phyloP scores from a whole-genome alignment of 306 rosid genomes.

The Lupinus albus region DNA sequence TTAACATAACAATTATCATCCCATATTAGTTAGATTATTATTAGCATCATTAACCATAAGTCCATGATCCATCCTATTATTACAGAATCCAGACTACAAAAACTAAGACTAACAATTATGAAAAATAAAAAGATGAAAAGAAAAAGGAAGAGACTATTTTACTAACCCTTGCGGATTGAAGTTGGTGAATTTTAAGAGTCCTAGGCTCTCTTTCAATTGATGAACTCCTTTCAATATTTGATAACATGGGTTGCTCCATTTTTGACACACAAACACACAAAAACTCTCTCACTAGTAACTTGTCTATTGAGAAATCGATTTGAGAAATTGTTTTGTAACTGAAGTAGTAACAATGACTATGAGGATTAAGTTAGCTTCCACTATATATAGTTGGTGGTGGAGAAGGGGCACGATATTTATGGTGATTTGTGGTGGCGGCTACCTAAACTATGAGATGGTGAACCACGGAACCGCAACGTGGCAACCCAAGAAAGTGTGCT shows the following conservation, averaged over 20 bases:
- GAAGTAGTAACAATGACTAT: no score
- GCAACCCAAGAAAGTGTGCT: not conserved
- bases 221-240: constrained; percentile 54
- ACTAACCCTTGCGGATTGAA: constrained; percentile 67
- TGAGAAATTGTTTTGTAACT: not conserved
- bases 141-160: not conserved
- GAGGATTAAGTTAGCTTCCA: not conserved
- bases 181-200: constrained; percentile 59
- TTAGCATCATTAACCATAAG: no score
- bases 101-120: no score
- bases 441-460: not conserved
- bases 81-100: no score
- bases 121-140: not conserved
- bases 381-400: constrained; percentile 6
- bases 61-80: no score
- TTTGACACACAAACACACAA: not conserved
- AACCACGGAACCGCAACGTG: constrained; percentile 44
- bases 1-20: not conserved
- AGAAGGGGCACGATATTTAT: not conserved
- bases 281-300: not conserved
- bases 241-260: constrained; percentile 43
- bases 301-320: not conserved
- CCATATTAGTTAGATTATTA: not conserved
- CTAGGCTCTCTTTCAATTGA: constrained; percentile 86
- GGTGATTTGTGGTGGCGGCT: constrained; percentile 1